A percentile compares a stretch with the other conserved stretches of the same genome.
Conservation (phyloP, 202 grass and related monocot genomes). For the Panicum virgatum region DNA sequence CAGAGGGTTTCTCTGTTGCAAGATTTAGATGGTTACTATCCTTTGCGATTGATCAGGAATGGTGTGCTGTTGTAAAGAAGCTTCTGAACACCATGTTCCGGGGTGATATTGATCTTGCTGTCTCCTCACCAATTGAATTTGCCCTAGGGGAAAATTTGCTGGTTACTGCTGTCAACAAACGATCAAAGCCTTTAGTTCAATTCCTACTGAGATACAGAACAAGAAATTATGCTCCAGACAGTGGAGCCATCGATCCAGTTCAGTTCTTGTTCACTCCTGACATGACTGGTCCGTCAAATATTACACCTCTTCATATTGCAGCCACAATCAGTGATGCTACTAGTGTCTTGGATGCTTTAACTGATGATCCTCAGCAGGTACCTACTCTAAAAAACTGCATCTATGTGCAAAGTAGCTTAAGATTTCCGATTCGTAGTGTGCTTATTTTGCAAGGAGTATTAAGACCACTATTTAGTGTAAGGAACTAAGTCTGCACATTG, state of each 20-base stretch:
- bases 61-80: conserved; percentile 70
- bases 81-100: conserved; percentile 71
- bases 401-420: background rate
- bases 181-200: conserved; percentile 60
- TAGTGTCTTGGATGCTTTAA: conserved; percentile 79
- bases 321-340: conserved; percentile 52
- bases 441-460: background rate
- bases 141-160: conserved; percentile 54
- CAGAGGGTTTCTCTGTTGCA: conserved; percentile 40
- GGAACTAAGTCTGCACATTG: background rate
- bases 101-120: conserved; percentile 51
- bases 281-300: conserved; percentile 50
- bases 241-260: conserved; percentile 16
- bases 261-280: conserved; percentile 73
- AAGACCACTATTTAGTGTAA: background rate
- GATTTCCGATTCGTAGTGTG: background rate
- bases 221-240: conserved; percentile 9
- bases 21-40: conserved; percentile 66
- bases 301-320: conserved; percentile 82
- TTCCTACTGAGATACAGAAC: conserved; percentile 63
- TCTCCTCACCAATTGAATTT: conserved; percentile 61
- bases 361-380: conserved; percentile 82
- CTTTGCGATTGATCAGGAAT: conserved; percentile 66
- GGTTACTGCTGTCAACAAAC: conserved; percentile 55
- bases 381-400: conserved; percentile 5